Percentiles rank a stretch among this genome's conserved stretches.
These are phyloP conservation scores for Articulospora tetracladia DNA, from an alignment of 495 filamentous ascomycete genomes.

Conservation along the genomic window DNA sequence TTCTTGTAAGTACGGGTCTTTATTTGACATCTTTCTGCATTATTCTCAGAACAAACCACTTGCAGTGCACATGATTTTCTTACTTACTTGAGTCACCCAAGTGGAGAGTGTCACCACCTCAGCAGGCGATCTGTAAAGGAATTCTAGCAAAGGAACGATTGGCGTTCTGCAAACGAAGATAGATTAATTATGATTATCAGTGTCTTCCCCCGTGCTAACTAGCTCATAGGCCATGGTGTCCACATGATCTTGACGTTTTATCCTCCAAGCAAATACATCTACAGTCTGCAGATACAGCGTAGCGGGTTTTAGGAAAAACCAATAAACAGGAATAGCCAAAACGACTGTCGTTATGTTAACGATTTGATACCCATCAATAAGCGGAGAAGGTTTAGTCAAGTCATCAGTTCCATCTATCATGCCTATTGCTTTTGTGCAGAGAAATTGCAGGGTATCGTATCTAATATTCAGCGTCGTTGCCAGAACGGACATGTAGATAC, in stretches of 20 bases:
- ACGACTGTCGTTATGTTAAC: constrained; percentile 4
- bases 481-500: constrained; percentile 8
- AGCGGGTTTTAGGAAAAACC: constrained; percentile 3
- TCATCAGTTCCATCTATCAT: constrained; percentile 9
- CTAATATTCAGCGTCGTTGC: constrained; percentile 8
- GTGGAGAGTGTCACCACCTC: no score
- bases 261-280: constrained; percentile 7
- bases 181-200: constrained; percentile 1
- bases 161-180: neutral
- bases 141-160: neutral
- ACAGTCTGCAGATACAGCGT: constrained; percentile 7
- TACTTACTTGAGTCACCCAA: no score
- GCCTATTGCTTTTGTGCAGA: constrained; percentile 9
- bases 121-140: neutral
- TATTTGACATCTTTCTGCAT: no score
- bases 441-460: constrained; percentile 7
- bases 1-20: no score
- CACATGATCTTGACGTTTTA: neutral
- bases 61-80: no score
- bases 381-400: constrained; percentile 8
- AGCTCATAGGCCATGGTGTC: constrained; percentile 2
- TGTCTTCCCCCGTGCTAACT: constrained; percentile 1
- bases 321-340: constrained; percentile 5
- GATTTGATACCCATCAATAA: constrained; percentile 8
- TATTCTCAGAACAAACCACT: no score